These are phyloP conservation scores for Myxozyma melibiosi DNA, from an alignment of 805 yeast species.

Conservation along the genomic window DNA sequence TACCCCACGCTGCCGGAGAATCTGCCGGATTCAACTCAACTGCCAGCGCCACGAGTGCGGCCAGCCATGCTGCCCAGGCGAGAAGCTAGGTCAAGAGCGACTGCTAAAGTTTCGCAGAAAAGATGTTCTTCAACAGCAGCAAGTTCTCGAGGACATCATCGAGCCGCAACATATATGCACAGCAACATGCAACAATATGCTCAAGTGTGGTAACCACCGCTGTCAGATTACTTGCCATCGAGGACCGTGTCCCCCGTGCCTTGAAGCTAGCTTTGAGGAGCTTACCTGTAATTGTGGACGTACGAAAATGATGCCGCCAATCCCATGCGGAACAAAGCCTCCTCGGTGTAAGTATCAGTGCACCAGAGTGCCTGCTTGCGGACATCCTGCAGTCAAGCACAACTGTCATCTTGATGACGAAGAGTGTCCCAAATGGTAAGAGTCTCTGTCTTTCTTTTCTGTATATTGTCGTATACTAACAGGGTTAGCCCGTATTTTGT, in stretches of 20 bases:
- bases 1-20: slow-evolving; percentile 64
- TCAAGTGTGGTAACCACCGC: slow-evolving; percentile 39
- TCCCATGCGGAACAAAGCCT: slow-evolving; percentile 40
- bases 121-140: slow-evolving; percentile 35
- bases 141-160: slow-evolving; percentile 44
- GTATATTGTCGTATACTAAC: slow-evolving; percentile 11
- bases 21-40: slow-evolving; percentile 72
- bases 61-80: slow-evolving; percentile 68
- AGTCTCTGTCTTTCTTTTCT: background rate
- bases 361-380: slow-evolving; percentile 37
- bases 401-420: slow-evolving; percentile 69
- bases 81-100: slow-evolving; percentile 59
- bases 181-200: slow-evolving; percentile 35
- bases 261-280: slow-evolving; percentile 39
- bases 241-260: slow-evolving; percentile 42
- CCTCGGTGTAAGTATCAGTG: slow-evolving; percentile 39
- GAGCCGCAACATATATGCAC: slow-evolving; percentile 40
- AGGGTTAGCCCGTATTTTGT: slow-evolving; percentile 62
- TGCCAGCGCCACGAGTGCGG: slow-evolving; percentile 82
- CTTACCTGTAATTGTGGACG: slow-evolving; percentile 41
- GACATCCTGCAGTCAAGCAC: slow-evolving; percentile 51
- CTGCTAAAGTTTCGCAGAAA: slow-evolving; percentile 24
- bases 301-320: slow-evolving; percentile 40
- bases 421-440: slow-evolving; percentile 69
- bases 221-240: slow-evolving; percentile 40